Percentiles rank a stretch among this genome's conserved stretches.
phyloP scores from a whole-genome alignment of 345 rosid genomes.

The Salix udensis region DNA sequence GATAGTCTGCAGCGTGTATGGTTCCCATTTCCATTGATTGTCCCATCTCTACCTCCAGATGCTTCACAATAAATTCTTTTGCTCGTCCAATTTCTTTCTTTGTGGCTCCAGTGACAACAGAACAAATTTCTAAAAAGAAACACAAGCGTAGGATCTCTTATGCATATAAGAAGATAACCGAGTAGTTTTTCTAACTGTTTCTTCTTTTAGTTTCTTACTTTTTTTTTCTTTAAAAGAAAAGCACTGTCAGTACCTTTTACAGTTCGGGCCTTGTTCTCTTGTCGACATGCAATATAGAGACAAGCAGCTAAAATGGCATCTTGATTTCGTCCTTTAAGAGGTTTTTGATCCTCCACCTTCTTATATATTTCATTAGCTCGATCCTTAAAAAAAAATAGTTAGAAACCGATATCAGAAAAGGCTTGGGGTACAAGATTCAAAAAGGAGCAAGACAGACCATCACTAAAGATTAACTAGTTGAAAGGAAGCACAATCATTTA shows the following conservation, averaged over 20 bases:
- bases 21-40: constrained; percentile 54
- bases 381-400: constrained; percentile 28
- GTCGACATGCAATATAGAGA: constrained; percentile 53
- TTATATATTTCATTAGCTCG: constrained; percentile 56
- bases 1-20: constrained; percentile 53
- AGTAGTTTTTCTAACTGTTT: background rate
- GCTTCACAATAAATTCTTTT: constrained; percentile 50
- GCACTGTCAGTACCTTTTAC: constrained; percentile 36
- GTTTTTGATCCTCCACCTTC: constrained; percentile 56
- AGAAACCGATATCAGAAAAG: background rate
- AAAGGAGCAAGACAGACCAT: background rate
- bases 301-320: constrained; percentile 49
- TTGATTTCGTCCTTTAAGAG: constrained; percentile 43
- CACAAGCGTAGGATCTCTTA: constrained; percentile 4
- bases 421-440: background rate
- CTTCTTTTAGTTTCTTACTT: no score
- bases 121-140: constrained; percentile 42
- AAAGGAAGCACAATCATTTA: no score
- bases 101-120: constrained; percentile 47
- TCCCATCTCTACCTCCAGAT: constrained; percentile 50
- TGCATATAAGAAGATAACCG: constrained; percentile 8
- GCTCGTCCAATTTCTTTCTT: constrained; percentile 57
- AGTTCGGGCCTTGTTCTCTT: constrained; percentile 47
- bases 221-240: background rate
- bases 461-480: background rate